These are phyloP conservation scores for Candida michaelii DNA, from an alignment of 805 yeast genomes.

Conservation along the genomic window DNA sequence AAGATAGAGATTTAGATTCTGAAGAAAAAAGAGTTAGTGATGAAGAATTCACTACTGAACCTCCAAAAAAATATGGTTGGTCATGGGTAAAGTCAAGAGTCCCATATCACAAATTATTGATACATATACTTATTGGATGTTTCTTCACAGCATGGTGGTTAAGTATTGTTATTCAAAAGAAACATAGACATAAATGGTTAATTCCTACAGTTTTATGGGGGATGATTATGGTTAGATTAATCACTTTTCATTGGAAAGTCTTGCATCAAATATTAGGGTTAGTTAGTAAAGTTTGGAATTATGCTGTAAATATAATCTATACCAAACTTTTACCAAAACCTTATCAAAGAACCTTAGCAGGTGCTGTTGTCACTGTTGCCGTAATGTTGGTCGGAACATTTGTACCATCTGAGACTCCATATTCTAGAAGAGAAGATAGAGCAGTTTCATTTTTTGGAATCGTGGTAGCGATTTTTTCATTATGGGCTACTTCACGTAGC, in stretches of 20 bases:
- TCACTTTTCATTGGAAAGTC: constrained; percentile 47
- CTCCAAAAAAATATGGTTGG: constrained; percentile 6
- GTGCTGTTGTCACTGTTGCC: constrained; percentile 44
- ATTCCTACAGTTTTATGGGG: constrained; percentile 57
- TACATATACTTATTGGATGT: constrained; percentile 27
- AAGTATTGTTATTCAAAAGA: constrained; percentile 50
- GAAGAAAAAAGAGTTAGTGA: constrained; percentile 12
- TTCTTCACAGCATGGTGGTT: constrained; percentile 60
- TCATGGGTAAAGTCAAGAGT: constrained; percentile 9
- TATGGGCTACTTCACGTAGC: constrained; percentile 48
- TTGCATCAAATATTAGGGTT: constrained; percentile 20
- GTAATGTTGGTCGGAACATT: constrained; percentile 57
- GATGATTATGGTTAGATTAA: constrained; percentile 49
- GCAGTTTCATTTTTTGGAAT: constrained; percentile 59
- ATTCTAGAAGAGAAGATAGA: constrained; percentile 50
- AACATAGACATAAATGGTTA: constrained; percentile 53
- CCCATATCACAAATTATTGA: constrained; percentile 12
- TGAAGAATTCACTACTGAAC: constrained; percentile 9
- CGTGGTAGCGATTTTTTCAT: constrained; percentile 43
- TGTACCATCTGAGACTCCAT: constrained; percentile 46
- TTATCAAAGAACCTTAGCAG: constrained; percentile 40
- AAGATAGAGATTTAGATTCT: constrained; percentile 1
- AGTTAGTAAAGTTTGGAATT: constrained; percentile 30
- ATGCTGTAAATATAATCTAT: constrained; percentile 32
- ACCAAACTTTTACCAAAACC: constrained; percentile 40